Base-by-base conservation (phyloP, 345 rosid genomes). In the Cardamine occulta region DNA sequence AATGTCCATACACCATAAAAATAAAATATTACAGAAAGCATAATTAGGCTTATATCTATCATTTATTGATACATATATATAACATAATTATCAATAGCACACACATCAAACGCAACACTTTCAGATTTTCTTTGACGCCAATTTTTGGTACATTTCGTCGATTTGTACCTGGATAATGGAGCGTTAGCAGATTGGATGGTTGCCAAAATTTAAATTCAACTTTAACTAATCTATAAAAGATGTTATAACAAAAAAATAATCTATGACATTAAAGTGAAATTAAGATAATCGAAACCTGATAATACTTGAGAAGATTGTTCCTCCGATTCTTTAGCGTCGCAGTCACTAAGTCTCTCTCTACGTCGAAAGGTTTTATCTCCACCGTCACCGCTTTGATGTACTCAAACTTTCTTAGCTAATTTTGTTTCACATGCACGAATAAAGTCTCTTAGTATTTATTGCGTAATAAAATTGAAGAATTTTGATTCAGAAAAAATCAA, bases 271-370 rank as follows among this genome's bases (percentile, higher is more conserved):
- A 14, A 45, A 39, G 48, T 68, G 11, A 75, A 26, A 37, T 39
- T 18, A 71, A 72, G 56, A 17, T 17, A 18, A 24, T 24, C 18
- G 2, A 79, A 64, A 91, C 97, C 98, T 86, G 84, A 78, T 91
- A 94, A 80, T 82, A 74, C 7, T 83, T 80, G 32, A 86, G 89
- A 75, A 94, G 63, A 66, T 85, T 87, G 82, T 87, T 90, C 66
- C 98, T 90, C 68, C 82, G 86, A 86, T 91, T 94, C 86, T 94
- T 94, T 76, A 94, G 65, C 32, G 98, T 94, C 35, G 98, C 93
- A 29, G 98, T 94, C 73, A 94, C 93, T 65, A 91, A 81, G 65
- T 90, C 96, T 73, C 91, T 88, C 70, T 86, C 97, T 83, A 91
- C 82, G 79, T 94, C 96, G 12, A 91, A 90, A 4, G 86, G 90